Evolutionary conservation across 2,329 filamentous ascomycete species (phyloP).

Genomic region (Trichoderma guizhouense): DNA sequence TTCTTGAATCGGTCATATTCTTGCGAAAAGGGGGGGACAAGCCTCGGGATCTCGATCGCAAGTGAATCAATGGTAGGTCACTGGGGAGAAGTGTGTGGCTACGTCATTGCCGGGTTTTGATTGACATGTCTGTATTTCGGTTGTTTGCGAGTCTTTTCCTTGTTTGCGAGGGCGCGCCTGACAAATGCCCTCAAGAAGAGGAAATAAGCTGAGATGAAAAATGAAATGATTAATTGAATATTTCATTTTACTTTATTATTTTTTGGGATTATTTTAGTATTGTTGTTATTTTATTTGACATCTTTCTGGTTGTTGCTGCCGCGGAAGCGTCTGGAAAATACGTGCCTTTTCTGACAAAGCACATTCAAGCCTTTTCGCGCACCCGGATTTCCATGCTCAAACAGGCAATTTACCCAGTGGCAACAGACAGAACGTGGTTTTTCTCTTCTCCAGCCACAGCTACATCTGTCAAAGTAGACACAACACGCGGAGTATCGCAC

Average conservation of each 20-base stretch:
- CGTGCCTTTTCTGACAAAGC: background rate
- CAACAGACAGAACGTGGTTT: background rate
- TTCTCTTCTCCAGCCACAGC: background rate
- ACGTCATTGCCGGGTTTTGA: background rate
- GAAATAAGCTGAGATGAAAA: background rate
- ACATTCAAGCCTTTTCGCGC: background rate
- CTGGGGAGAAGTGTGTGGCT: background rate
- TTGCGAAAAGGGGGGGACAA: background rate
- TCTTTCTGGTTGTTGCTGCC: background rate
- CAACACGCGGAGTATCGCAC: background rate
- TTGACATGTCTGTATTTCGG: background rate
- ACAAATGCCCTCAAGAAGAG: background rate
- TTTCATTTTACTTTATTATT: background rate
- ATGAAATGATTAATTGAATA: background rate
- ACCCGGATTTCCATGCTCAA: background rate
- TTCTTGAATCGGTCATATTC: background rate
- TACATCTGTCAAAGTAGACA: background rate
- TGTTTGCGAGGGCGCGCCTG: background rate
- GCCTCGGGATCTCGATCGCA: slow-evolving; percentile 1
- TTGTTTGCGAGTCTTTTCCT: background rate
- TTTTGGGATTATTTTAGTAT: background rate
- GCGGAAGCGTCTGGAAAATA: background rate
- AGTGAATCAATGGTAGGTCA: background rate
- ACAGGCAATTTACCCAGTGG: background rate
- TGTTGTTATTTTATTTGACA: background rate